These are phyloP conservation scores for Inonotus obliquus DNA, from an alignment of 1,284 basidiomycete genomes.

Conservation along the genomic window DNA sequence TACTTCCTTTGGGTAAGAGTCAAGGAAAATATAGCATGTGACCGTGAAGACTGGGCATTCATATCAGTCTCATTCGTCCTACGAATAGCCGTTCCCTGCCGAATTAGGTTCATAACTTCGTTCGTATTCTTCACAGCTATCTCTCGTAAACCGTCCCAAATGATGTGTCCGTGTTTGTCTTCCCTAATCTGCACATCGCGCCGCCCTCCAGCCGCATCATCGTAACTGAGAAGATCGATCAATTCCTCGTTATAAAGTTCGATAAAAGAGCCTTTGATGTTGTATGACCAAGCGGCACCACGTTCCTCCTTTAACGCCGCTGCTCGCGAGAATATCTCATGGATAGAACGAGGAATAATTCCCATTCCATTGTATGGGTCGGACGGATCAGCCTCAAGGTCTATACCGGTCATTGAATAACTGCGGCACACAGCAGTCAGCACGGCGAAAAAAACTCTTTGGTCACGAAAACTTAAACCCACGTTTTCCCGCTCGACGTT, in stretches of 20 bases:
- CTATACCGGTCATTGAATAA: slow-evolving; percentile 82
- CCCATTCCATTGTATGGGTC: slow-evolving; percentile 80
- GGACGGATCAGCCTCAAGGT: slow-evolving; percentile 75
- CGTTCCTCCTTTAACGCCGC: slow-evolving; percentile 74
- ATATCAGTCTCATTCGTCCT: slow-evolving; percentile 98
- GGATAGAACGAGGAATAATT: slow-evolving; percentile 93
- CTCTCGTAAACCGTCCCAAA: slow-evolving; percentile 95
- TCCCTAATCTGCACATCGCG: slow-evolving; percentile 95
- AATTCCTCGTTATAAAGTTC: slow-evolving; percentile 99
- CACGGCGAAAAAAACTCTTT: neutral
- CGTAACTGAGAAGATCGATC: slow-evolving; percentile 79
- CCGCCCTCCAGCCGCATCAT: slow-evolving; percentile 56
- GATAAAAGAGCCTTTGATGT: slow-evolving; percentile 83
- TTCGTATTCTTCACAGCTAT: slow-evolving; percentile 75
- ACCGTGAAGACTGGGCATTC: slow-evolving; percentile 97
- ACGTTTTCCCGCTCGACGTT: slow-evolving; percentile 95
- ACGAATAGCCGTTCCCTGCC: slow-evolving; percentile 84
- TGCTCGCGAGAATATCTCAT: slow-evolving; percentile 83
- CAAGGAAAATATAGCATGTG: slow-evolving; percentile 97
- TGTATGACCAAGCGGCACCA: slow-evolving; percentile 67
- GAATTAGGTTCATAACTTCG: slow-evolving; percentile 92
- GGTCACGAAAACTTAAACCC: slow-evolving; percentile 35
- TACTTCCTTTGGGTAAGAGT: slow-evolving; percentile 87
- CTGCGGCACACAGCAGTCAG: slow-evolving; percentile 3
- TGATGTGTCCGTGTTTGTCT: slow-evolving; percentile 93